A percentile compares a stretch with the other conserved stretches of the same genome.
These are phyloP conservation scores for Phytophthora ramorum DNA, from an alignment of 352 stramenopile genomes.

Conservation along the genomic window DNA sequence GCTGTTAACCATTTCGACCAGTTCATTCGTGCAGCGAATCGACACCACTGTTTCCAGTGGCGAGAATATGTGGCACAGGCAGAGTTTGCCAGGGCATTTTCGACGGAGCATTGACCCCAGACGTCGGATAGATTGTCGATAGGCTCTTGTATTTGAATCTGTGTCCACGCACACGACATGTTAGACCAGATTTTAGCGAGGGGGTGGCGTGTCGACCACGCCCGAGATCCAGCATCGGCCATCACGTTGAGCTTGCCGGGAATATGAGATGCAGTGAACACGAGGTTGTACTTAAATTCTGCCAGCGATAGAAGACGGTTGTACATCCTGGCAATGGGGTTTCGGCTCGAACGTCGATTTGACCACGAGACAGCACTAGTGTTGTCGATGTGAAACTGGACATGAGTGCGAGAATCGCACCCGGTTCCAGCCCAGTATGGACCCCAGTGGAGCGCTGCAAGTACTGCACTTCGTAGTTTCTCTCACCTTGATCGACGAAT, in stretches of 20 bases:
- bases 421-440: background rate
- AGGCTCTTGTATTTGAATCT: no score
- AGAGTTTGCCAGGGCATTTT: no score
- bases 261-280: conserved; percentile 22
- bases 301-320: conserved; percentile 16
- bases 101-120: no score
- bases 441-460: conserved; percentile 8
- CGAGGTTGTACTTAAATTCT: conserved; percentile 22
- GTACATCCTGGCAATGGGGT: conserved; percentile 2
- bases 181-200: conserved; percentile 16
- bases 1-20: no score
- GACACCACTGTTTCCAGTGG: no score
- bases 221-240: conserved; percentile 23
- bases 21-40: no score
- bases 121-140: no score
- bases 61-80: no score
- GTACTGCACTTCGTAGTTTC: conserved; percentile 16
- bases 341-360: background rate
- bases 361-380: conserved; percentile 9
- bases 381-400: conserved; percentile 24
- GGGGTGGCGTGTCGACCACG: conserved; percentile 6
- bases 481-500: conserved; percentile 18
- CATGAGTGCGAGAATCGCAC: background rate
- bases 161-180: background rate
- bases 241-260: conserved; percentile 14